Evolutionary conservation across 768 basidiomycete genomes (phyloP).

Genomic region (Russula sp.): DNA sequence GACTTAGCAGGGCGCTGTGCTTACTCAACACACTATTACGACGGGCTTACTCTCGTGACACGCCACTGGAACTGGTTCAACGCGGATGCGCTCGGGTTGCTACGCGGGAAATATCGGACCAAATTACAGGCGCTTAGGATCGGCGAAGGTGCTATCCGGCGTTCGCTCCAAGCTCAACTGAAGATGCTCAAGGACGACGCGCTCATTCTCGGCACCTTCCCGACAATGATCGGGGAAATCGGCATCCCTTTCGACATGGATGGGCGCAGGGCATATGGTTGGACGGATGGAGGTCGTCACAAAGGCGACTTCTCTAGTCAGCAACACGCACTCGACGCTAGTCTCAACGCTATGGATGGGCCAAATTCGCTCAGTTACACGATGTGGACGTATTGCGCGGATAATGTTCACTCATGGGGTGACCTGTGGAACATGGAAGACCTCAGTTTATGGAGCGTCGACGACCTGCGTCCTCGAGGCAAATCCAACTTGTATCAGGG

Average conservation of each 20-base stretch:
- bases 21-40: constrained; percentile 88
- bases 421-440: constrained; percentile 98
- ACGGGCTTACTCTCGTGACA: constrained; percentile 89
- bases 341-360: constrained; percentile 73
- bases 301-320: constrained; percentile 74
- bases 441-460: constrained; percentile 77
- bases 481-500: constrained; percentile 28
- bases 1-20: constrained; percentile 59
- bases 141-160: constrained; percentile 79
- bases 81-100: constrained; percentile 87
- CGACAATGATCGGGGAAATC: constrained; percentile 93
- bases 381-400: constrained; percentile 83
- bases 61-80: constrained; percentile 95
- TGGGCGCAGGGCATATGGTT: constrained; percentile 76
- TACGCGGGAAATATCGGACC: constrained; percentile 73
- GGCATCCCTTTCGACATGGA: constrained; percentile 97
- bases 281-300: constrained; percentile 56
- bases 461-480: constrained; percentile 47
- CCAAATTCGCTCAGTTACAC: constrained; percentile 71
- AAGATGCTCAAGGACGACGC: constrained; percentile 72
- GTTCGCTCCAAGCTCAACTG: constrained; percentile 76
- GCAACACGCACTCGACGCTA: constrained; percentile 83
- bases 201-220: constrained; percentile 60
- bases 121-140: constrained; percentile 69
- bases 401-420: constrained; percentile 83